These are phyloP conservation scores for Exophiala alcalophila DNA, from an alignment of 2,329 filamentous ascomycete species.

Conservation along the genomic window DNA sequence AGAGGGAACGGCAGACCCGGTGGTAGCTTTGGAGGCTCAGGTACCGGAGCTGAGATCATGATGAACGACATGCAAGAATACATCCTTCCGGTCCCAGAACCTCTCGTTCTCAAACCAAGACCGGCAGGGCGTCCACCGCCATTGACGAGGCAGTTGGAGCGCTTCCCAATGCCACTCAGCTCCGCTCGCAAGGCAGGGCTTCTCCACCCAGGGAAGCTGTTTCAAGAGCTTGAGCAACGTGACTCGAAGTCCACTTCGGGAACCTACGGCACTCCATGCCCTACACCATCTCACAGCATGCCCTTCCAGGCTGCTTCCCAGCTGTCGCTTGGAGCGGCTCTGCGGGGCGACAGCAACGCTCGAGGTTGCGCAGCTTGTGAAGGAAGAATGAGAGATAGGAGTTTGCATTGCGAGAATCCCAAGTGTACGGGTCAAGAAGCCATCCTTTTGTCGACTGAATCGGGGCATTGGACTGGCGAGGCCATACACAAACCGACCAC, in stretches of 20 bases:
- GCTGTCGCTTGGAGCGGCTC: too few species aligned
- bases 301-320: too few species aligned
- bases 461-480: too few species aligned
- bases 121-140: conserved; percentile 26
- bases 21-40: conserved; percentile 1
- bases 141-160: conserved; percentile 24
- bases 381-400: too few species aligned
- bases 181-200: conserved; percentile 15
- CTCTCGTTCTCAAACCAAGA: conserved; percentile 26
- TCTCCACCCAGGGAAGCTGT: conserved; percentile 24
- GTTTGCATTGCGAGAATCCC: too few species aligned
- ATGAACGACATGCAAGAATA: conserved; percentile 20
- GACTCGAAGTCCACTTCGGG: conserved; percentile 7
- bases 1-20: background rate
- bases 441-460: too few species aligned
- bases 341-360: too few species aligned
- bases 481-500: background rate
- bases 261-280: conserved; percentile 15
- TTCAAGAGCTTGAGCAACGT: conserved; percentile 18
- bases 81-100: conserved; percentile 28
- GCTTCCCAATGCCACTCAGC: conserved; percentile 20
- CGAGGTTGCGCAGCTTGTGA: too few species aligned
- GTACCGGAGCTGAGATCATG: conserved; percentile 8
- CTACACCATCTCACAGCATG: conserved; percentile 4
- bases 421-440: too few species aligned